These are phyloP conservation scores for Coelastrella sp. DNA, from an alignment of 139 green algal genomes.

Conservation along the genomic window DNA sequence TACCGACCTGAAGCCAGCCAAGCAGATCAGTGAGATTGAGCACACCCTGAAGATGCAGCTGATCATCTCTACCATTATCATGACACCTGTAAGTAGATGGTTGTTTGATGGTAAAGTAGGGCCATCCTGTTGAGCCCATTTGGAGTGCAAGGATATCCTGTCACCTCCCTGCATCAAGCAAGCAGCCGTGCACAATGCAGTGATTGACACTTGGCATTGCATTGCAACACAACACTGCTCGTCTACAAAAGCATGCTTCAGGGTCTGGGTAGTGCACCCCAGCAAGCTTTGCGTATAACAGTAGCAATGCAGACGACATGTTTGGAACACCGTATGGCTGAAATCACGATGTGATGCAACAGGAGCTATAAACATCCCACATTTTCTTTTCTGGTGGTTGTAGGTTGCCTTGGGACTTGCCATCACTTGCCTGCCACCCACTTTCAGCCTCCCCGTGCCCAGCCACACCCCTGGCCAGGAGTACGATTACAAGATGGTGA, in stretches of 20 bases:
- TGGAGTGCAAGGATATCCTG: too few species aligned
- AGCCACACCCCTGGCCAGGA: conserved; percentile 63
- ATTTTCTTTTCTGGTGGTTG: neutral
- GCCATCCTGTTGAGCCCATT: too few species aligned
- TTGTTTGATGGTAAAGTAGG: too few species aligned
- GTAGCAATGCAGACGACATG: too few species aligned
- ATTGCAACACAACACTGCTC: too few species aligned
- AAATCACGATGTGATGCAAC: too few species aligned
- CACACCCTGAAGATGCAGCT: conserved; percentile 95
- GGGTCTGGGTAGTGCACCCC: too few species aligned
- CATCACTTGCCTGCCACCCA: conserved; percentile 65
- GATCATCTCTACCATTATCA: conserved; percentile 88
- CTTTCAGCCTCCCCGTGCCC: conserved; percentile 71
- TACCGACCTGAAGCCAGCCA: conserved; percentile 89
- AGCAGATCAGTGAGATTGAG: conserved; percentile 85
- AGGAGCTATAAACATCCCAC: neutral
- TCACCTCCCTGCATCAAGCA: neutral
- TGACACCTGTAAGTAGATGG: conserved; percentile 81
- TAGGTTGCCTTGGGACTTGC: conserved; percentile 60
- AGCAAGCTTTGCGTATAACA: too few species aligned
- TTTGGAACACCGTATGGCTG: too few species aligned
- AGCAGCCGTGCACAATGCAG: too few species aligned
- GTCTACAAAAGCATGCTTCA: too few species aligned
- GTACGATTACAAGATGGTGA: conserved; percentile 67
- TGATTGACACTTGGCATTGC: too few species aligned